These are phyloP conservation scores for Tetracentron sinense DNA, from an alignment of 164 flowering plant genomes.

Conservation along the genomic window DNA sequence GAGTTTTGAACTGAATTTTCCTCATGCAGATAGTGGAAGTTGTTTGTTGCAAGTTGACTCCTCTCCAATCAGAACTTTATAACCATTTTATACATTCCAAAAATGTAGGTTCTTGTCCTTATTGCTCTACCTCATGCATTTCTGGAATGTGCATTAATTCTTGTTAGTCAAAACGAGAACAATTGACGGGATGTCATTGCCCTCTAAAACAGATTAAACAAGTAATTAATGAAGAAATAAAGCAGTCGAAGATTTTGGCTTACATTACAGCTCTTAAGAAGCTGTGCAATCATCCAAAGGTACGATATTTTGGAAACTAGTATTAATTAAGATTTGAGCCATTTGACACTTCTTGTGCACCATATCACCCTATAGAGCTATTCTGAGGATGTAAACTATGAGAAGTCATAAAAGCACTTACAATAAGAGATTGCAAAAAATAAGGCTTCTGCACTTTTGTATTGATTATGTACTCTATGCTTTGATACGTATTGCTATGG, in stretches of 20 bases:
- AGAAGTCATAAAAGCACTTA: too few species aligned
- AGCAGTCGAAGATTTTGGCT: conserved; percentile 86
- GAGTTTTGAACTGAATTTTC: conserved; percentile 6
- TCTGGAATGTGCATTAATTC: neutral
- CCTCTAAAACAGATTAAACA: conserved; percentile 53
- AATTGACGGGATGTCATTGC: neutral
- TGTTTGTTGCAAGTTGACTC: conserved; percentile 95
- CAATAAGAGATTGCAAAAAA: too few species aligned
- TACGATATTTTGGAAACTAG: conserved; percentile 15
- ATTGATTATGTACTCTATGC: too few species aligned
- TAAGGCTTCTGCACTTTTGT: too few species aligned
- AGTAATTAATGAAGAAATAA: conserved; percentile 64
- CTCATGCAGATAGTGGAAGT: conserved; percentile 87
- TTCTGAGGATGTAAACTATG: conserved; percentile 2
- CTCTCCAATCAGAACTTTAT: conserved; percentile 78
- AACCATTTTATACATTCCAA: conserved; percentile 93
- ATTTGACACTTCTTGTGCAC: neutral
- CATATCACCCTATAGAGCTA: neutral
- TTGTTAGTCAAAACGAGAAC: neutral
- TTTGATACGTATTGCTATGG: too few species aligned
- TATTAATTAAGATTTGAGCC: conserved; percentile 4
- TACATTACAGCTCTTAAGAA: conserved; percentile 97
- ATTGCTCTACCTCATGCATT: neutral
- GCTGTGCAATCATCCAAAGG: conserved; percentile 99
- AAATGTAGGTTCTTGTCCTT: conserved; percentile 51